Evolutionary conservation across 108 stramenopile species (phyloP).

Genomic region (Heterococcus sp.): DNA sequence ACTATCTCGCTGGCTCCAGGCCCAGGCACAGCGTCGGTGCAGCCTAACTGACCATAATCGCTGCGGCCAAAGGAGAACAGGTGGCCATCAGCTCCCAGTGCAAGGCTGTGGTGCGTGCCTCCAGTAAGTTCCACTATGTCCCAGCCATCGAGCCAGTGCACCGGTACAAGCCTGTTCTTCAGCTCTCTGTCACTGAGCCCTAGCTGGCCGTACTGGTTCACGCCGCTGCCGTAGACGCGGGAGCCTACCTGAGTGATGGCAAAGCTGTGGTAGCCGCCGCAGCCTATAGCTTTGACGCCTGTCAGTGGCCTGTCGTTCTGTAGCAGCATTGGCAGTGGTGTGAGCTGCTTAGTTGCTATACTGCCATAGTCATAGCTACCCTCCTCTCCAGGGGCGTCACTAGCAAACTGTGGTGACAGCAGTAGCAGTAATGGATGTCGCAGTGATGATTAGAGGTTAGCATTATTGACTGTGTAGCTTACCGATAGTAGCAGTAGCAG

Average conservation of each 20-base stretch:
- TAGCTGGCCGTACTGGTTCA: constrained; percentile 87
- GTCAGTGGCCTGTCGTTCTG: too few species aligned
- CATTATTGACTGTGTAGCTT: too few species aligned
- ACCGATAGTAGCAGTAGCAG: too few species aligned
- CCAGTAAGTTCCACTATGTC: constrained; percentile 58
- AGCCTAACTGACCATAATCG: constrained; percentile 80
- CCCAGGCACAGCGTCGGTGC: constrained; percentile 31
- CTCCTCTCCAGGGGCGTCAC: too few species aligned
- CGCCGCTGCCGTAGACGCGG: constrained; percentile 69
- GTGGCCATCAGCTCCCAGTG: constrained; percentile 59
- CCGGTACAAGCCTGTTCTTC: constrained; percentile 41
- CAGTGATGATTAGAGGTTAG: too few species aligned
- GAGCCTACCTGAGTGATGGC: constrained; percentile 59
- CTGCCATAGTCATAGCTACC: constrained; percentile 36
- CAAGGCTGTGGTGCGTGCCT: constrained; percentile 72
- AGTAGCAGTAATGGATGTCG: too few species aligned
- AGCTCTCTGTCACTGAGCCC: constrained; percentile 69
- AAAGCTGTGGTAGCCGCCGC: constrained; percentile 76
- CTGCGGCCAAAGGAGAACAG: constrained; percentile 74
- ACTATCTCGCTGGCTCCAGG: constrained; percentile 34
- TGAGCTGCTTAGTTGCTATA: constrained; percentile 59
- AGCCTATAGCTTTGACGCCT: constrained; percentile 63
- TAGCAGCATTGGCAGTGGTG: constrained; percentile 54
- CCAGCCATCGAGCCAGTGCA: constrained; percentile 16
- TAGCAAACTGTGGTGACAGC: too few species aligned